Conservation (phyloP, 176 grass and related monocot species). For the Hsuehochloa calcarea region DNA sequence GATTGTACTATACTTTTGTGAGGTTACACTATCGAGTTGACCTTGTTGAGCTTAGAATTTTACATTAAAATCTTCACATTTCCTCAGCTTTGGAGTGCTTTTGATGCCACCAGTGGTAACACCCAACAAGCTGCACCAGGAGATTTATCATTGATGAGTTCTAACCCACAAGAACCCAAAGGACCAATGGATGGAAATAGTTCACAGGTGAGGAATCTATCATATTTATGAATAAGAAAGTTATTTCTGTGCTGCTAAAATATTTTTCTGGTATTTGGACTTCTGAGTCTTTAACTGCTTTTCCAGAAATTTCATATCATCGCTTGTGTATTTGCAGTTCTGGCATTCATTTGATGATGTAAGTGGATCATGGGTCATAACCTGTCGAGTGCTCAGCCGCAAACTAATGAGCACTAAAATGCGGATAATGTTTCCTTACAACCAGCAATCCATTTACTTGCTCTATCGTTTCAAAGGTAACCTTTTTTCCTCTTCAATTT, state of each 20-base stretch:
- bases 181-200: constrained; percentile 12
- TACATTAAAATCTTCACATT: background rate
- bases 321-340: constrained; percentile 39
- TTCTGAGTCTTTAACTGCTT: constrained; percentile 7
- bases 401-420: too few species aligned
- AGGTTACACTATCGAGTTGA: too few species aligned
- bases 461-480: too few species aligned
- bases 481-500: too few species aligned
- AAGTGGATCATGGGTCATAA: too few species aligned
- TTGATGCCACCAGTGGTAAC: constrained; percentile 26
- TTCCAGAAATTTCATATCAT: background rate
- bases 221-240: background rate
- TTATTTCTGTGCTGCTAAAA: background rate
- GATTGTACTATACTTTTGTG: background rate
- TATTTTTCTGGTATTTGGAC: background rate
- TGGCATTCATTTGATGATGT: constrained; percentile 73
- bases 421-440: too few species aligned
- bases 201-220: constrained; percentile 43
- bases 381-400: too few species aligned
- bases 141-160: constrained; percentile 29
- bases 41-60: too few species aligned
- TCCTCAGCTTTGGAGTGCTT: constrained; percentile 46
- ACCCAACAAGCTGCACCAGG: background rate
- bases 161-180: constrained; percentile 33
- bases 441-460: too few species aligned